Percentiles rank a stretch among this genome's conserved stretches.
phyloP scores from a whole-genome alignment of 75 land plant species.

The Picea glauca region DNA sequence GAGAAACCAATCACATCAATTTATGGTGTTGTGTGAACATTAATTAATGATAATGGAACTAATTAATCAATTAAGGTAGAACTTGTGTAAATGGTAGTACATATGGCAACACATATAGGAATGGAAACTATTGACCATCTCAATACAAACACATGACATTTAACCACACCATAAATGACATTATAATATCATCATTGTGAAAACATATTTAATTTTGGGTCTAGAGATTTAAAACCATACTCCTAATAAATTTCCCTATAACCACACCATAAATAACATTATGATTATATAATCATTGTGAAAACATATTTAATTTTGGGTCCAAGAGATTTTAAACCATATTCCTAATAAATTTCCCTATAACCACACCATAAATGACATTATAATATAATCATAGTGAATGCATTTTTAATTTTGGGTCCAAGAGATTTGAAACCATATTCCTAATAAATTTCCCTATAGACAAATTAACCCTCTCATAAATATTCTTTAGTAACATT shows the following conservation, averaged over 20 bases:
- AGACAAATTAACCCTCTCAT: background rate
- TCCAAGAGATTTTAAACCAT: constrained; percentile 48
- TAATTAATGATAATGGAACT: no score
- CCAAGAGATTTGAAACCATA: constrained; percentile 47
- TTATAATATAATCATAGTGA: constrained; percentile 34
- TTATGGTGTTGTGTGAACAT: no score
- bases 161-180: no score
- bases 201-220: constrained; percentile 43
- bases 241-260: constrained; percentile 34
- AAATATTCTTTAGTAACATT: background rate
- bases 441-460: constrained; percentile 36
- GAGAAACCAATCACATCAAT: no score
- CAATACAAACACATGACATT: no score
- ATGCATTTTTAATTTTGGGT: constrained; percentile 42
- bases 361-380: background rate
- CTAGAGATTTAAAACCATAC: constrained; percentile 45
- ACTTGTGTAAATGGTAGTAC: no score
- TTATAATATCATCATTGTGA: constrained; percentile 23
- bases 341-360: constrained; percentile 35
- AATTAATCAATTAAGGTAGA: no score
- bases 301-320: constrained; percentile 43
- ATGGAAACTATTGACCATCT: no score
- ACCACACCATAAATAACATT: background rate
- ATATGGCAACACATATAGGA: no score
- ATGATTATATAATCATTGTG: constrained; percentile 38